Conservation (phyloP, 1,284 basidiomycete genomes). For the Ustilago hordei region DNA sequence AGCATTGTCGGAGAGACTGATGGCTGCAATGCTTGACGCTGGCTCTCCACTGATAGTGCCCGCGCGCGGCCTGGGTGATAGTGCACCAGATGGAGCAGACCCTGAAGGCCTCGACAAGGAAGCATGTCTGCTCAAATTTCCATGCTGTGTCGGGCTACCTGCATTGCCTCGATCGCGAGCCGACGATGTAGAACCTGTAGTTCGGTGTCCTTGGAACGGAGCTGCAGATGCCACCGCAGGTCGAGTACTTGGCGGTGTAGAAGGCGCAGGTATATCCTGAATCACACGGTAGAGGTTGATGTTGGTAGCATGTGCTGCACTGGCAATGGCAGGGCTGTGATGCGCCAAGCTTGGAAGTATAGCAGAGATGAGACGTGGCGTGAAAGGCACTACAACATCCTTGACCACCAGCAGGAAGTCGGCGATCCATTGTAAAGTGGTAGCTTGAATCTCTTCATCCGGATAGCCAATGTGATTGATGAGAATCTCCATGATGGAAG, state of each 20-base stretch:
- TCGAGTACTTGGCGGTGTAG: slow-evolving; percentile 71
- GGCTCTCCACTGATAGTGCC: slow-evolving; percentile 28
- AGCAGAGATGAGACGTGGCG: slow-evolving; percentile 88
- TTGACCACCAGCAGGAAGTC: slow-evolving; percentile 89
- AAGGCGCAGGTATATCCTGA: slow-evolving; percentile 81
- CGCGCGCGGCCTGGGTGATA: slow-evolving; percentile 28
- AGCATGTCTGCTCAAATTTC: slow-evolving; percentile 13
- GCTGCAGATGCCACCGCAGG: slow-evolving; percentile 69
- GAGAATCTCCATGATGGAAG: slow-evolving; percentile 91
- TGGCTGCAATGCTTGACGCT: slow-evolving; percentile 15
- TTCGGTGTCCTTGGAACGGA: slow-evolving; percentile 62
- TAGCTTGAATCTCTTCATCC: slow-evolving; percentile 71
- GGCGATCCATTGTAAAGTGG: slow-evolving; percentile 84
- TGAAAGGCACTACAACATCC: slow-evolving; percentile 93
- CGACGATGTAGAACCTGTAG: slow-evolving; percentile 23
- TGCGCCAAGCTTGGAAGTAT: slow-evolving; percentile 95
- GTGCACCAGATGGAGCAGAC: slow-evolving; percentile 9
- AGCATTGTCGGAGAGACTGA: slow-evolving; percentile 21
- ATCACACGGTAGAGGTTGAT: slow-evolving; percentile 86
- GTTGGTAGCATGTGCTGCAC: slow-evolving; percentile 87
- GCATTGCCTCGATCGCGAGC: slow-evolving; percentile 24
- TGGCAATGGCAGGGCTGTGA: slow-evolving; percentile 87
- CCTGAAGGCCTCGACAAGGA: slow-evolving; percentile 24
- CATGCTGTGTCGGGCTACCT: slow-evolving; percentile 29
- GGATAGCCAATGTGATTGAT: slow-evolving; percentile 88